phyloP scores from a whole-genome alignment of 768 basidiomycete species.

The Mycena rebaudengoi region DNA sequence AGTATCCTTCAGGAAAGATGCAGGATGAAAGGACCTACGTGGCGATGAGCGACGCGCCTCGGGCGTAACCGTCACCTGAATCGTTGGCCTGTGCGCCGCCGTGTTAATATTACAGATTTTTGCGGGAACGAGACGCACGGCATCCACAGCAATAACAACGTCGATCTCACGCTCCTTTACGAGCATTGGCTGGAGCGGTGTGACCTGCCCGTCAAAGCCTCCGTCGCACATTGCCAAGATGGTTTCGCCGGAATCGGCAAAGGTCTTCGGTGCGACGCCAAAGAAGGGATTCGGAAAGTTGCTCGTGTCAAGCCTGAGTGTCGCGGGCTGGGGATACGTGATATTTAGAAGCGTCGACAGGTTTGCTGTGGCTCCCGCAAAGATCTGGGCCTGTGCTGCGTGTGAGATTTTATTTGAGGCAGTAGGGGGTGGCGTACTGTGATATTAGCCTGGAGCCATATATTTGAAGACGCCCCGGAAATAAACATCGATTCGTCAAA shows the following conservation, averaged over 20 bases:
- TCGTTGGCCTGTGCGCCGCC: slow-evolving; percentile 12
- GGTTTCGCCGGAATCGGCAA: slow-evolving; percentile 40
- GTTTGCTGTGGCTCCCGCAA: slow-evolving; percentile 12
- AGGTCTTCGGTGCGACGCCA: slow-evolving; percentile 42
- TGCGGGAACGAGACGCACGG: slow-evolving; percentile 33
- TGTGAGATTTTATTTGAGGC: no score
- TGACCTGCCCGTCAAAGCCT: slow-evolving; percentile 51
- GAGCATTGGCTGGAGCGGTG: slow-evolving; percentile 60
- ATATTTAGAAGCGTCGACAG: slow-evolving; percentile 20
- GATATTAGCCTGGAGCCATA: slow-evolving; percentile 18
- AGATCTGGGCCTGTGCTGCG: no score
- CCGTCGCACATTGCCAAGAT: slow-evolving; percentile 49
- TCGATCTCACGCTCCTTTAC: slow-evolving; percentile 56
- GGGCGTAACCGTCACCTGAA: slow-evolving; percentile 6
- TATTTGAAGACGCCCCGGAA: slow-evolving; percentile 42
- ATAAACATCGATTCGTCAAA: slow-evolving; percentile 41
- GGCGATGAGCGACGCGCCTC: slow-evolving; percentile 27
- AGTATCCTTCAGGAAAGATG: no score
- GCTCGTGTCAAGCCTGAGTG: slow-evolving; percentile 36
- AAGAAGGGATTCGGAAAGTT: slow-evolving; percentile 48
- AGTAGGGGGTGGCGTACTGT: no score
- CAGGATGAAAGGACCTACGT: no score
- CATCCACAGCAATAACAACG: slow-evolving; percentile 60
- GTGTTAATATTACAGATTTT: neutral
- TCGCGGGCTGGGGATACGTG: slow-evolving; percentile 26